Evolutionary conservation across 331 rosid species (phyloP), one percentile per base, ranked within the genome.

Genomic region (Arachis monticola): DNA sequence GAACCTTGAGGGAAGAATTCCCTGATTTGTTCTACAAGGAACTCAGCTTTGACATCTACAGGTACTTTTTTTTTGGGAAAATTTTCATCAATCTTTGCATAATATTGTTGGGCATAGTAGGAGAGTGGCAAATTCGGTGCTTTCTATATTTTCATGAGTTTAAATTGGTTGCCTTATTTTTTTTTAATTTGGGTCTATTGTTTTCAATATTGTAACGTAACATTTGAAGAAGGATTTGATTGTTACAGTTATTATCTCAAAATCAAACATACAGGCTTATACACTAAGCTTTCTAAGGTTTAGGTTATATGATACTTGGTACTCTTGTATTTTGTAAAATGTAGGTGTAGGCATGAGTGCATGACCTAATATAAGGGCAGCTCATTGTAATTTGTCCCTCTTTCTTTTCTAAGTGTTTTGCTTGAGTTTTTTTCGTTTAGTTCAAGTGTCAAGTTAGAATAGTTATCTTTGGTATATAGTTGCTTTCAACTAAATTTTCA

Each of bases 1-100:
- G 95, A 64, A 86, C 90, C 71, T 69, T 93, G 57, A 87, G 97
- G 70, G 97, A 93, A 85, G 97, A 93, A 64, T 82, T 93, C 52
- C 95, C 95, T 2, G 83, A 83, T 77, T 85, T 90, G n/a, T 93
- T 93, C 66, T 73, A 74, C 77, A 90, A 79, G 66, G 98, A 90
- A 47, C 98, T 83, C 76, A 85, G 82, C 88, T 89, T 85, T 64
- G 88, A 86, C 45, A 88, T 90, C 69, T 90, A 90, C 87, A 90
- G 95, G 95, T 92, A 14, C 38, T 64, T 71, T 45, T 78, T 46
- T 55, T 55, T 13, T 2, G 7, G 14, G 22, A 1, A 51, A 55
- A 14, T 5, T 55, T 47, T 65, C 31, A n/a, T 72, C 35, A 9
- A 44, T 67, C 52, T 70, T 67, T 77, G 32, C 46, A 0, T 46